Evolutionary conservation across 148 eudicot species (phyloP).

Genomic region (Limonium bicolor): DNA sequence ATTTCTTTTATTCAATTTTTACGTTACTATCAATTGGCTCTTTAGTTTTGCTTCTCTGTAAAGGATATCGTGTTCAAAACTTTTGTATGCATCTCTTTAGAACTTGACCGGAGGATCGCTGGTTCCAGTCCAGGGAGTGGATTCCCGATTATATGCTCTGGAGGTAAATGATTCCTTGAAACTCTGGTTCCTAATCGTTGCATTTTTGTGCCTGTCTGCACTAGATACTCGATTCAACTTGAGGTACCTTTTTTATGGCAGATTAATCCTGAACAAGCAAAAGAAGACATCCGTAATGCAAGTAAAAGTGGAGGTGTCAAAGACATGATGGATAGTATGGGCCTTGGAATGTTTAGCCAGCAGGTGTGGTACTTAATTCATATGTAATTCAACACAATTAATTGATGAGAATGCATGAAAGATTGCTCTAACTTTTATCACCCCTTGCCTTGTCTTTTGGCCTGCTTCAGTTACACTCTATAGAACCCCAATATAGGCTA

Average conservation of each 20-base stretch:
- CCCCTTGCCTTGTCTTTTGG: too few species aligned
- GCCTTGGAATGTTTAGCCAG: constrained; percentile 76
- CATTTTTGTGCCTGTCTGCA: background rate
- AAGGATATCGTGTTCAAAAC: too few species aligned
- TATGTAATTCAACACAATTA: too few species aligned
- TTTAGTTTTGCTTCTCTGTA: too few species aligned
- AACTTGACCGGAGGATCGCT: constrained; percentile 82
- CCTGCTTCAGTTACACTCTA: too few species aligned
- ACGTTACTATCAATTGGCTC: background rate
- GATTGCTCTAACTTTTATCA: background rate
- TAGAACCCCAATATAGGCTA: too few species aligned
- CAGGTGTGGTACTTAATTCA: too few species aligned
- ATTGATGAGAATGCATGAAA: background rate
- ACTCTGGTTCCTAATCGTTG: background rate
- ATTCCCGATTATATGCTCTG: constrained; percentile 74
- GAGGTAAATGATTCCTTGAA: constrained; percentile 32
- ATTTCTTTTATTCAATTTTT: background rate
- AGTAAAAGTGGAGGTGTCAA: constrained; percentile 54
- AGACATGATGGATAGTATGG: constrained; percentile 98
- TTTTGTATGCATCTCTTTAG: too few species aligned
- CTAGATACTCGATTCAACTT: constrained; percentile 8
- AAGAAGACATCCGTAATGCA: constrained; percentile 74
- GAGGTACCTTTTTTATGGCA: constrained; percentile 17
- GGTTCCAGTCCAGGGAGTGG: constrained; percentile 80
- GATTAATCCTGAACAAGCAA: constrained; percentile 91